phyloP scores from a whole-genome alignment of 768 basidiomycete species.

The Macrocybe gigantea region DNA sequence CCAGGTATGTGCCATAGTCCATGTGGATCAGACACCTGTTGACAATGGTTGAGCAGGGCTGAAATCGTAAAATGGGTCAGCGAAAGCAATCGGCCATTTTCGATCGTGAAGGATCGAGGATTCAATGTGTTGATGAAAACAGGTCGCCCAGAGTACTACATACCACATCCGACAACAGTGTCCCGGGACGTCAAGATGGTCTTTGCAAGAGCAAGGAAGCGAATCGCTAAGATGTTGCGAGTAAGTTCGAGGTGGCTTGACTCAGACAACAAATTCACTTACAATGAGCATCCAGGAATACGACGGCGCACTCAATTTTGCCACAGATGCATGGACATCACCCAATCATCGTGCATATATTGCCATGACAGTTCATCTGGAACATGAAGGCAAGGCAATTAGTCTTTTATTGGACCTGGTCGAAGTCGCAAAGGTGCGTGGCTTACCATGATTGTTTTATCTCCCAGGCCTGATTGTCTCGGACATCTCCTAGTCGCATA shows the following conservation, averaged over 20 bases:
- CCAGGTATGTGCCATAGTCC: background rate
- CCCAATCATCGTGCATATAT: conserved; percentile 25
- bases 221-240: conserved; percentile 23
- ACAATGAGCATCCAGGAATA: conserved; percentile 15
- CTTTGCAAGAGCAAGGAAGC: conserved; percentile 12
- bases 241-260: conserved; percentile 7
- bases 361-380: conserved; percentile 17
- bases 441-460: no score
- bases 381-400: conserved; percentile 11
- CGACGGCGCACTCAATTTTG: conserved; percentile 22
- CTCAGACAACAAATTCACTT: background rate
- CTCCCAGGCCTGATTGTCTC: no score
- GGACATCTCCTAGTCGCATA: no score
- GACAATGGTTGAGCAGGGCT: no score
- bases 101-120: conserved; percentile 20
- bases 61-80: conserved; percentile 22
- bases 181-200: conserved; percentile 20
- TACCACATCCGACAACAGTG: conserved; percentile 23
- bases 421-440: conserved; percentile 25
- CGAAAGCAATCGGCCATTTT: conserved; percentile 22
- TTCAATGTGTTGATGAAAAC: conserved; percentile 24
- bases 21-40: no score
- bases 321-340: conserved; percentile 27
- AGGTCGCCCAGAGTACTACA: conserved; percentile 19
- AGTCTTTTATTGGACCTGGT: conserved; percentile 18